A percentile compares a stretch with the other conserved stretches of the same genome.
Evolutionary conservation across 225 moss, liverwort and hornwort species (phyloP).

Genomic region (Thuidium tamariscinum): DNA sequence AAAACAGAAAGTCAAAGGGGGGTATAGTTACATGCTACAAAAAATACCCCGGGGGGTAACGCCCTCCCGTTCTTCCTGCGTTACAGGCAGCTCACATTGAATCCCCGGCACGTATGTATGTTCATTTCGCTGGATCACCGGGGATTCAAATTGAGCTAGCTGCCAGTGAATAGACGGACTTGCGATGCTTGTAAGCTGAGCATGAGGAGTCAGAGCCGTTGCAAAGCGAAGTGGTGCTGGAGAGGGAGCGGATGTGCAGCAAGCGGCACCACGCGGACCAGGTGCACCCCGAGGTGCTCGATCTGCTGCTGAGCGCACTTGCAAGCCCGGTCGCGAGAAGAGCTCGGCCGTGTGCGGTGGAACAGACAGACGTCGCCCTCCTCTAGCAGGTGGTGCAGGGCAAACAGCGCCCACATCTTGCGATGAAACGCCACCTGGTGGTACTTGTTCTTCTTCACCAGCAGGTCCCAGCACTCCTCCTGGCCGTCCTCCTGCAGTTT

Average conservation of each 20-base stretch:
- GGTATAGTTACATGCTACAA: too few relatives aligned
- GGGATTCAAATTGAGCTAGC: background rate
- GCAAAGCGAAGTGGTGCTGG: background rate
- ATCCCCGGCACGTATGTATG: too few relatives aligned
- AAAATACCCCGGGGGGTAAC: too few relatives aligned
- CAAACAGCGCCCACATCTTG: background rate
- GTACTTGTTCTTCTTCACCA: background rate
- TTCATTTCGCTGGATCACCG: background rate
- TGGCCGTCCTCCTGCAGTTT: background rate
- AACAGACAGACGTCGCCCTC: background rate
- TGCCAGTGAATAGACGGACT: too few relatives aligned
- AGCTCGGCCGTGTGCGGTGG: background rate
- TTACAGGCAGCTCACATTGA: background rate
- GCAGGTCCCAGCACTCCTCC: background rate
- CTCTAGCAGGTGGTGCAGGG: background rate
- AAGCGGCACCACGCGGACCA: background rate
- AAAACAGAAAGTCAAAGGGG: too few relatives aligned
- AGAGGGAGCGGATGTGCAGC: background rate
- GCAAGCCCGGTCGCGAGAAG: background rate
- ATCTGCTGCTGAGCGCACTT: background rate
- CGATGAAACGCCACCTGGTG: background rate
- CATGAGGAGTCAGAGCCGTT: background rate
- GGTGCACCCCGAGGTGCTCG: background rate
- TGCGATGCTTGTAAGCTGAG: background rate
- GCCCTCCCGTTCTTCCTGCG: too few relatives aligned